Percentiles rank a stretch among this genome's conserved stretches.
These are phyloP conservation scores for Rhynchosporium graminicola DNA, from an alignment of 2,329 filamentous ascomycete genomes.

Conservation along the genomic window DNA sequence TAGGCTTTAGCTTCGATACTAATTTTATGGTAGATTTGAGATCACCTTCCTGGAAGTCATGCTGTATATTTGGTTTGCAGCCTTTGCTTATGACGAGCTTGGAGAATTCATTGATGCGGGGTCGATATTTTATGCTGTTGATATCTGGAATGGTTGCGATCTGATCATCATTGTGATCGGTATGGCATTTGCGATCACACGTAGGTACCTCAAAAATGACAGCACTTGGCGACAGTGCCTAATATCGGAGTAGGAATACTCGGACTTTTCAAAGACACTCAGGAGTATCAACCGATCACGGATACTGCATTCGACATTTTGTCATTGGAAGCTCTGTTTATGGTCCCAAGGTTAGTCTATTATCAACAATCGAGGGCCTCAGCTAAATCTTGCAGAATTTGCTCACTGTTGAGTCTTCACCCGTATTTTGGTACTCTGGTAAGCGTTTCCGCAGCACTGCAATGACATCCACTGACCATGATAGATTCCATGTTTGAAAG, in stretches of 20 bases:
- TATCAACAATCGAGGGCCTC: neutral
- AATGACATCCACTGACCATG: conserved; percentile 24
- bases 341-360: conserved; percentile 65
- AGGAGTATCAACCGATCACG: conserved; percentile 52
- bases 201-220: conserved; percentile 51
- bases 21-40: conserved; percentile 41
- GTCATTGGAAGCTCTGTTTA: conserved; percentile 82
- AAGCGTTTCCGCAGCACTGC: conserved; percentile 16
- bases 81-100: conserved; percentile 85
- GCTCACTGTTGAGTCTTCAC: conserved; percentile 81
- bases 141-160: conserved; percentile 79
- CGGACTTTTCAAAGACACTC: conserved; percentile 62
- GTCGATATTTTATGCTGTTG: conserved; percentile 79
- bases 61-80: conserved; percentile 82
- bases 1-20: neutral
- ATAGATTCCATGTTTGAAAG: conserved; percentile 81
- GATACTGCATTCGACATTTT: conserved; percentile 87
- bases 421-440: conserved; percentile 84
- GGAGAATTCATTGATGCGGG: conserved; percentile 85
- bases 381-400: conserved; percentile 57
- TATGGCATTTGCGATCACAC: conserved; percentile 66
- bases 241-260: conserved; percentile 56
- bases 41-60: conserved; percentile 71
- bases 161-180: conserved; percentile 74
- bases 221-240: neutral